phyloP scores from a whole-genome alignment of 2,329 filamentous ascomycete genomes.

The Arthrobotrys megalospora region DNA sequence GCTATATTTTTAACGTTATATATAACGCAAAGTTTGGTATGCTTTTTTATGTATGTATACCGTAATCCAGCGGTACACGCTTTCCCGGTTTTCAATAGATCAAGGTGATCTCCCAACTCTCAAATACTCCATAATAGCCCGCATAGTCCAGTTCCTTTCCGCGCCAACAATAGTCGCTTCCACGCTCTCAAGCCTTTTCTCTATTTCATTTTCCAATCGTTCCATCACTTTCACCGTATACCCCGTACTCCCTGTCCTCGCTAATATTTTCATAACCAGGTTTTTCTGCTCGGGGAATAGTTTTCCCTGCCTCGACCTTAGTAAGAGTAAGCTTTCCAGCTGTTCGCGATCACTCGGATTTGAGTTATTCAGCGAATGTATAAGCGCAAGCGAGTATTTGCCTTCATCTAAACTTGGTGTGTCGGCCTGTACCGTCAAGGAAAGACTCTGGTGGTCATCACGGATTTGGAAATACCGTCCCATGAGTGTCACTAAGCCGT shows the following conservation, averaged over 20 bases:
- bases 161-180: slow-evolving; percentile 18
- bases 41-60: not conserved
- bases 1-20: slow-evolving; percentile 8
- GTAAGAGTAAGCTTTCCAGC: slow-evolving; percentile 21
- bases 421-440: not conserved
- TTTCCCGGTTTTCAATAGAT: not conserved
- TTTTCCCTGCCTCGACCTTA: slow-evolving; percentile 13
- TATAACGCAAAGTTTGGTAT: not conserved
- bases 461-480: slow-evolving; percentile 33
- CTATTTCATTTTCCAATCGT: slow-evolving; percentile 34
- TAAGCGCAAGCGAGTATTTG: slow-evolving; percentile 26
- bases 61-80: not conserved
- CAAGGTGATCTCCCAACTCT: slow-evolving; percentile 14
- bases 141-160: slow-evolving; percentile 33
- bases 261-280: slow-evolving; percentile 31
- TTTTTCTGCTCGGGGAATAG: slow-evolving; percentile 33
- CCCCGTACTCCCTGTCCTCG: slow-evolving; percentile 22
- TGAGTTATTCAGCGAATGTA: slow-evolving; percentile 38
- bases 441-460: slow-evolving; percentile 23
- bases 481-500: slow-evolving; percentile 27
- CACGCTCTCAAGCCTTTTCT: slow-evolving; percentile 10
- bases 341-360: slow-evolving; percentile 15
- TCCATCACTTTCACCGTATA: slow-evolving; percentile 22
- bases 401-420: slow-evolving; percentile 21
- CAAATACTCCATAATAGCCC: slow-evolving; percentile 27